A percentile compares a stretch with the other conserved stretches of the same genome.
phyloP scores from a whole-genome alignment of 2,329 filamentous ascomycete species.

The Hymenoscyphus albidus region DNA sequence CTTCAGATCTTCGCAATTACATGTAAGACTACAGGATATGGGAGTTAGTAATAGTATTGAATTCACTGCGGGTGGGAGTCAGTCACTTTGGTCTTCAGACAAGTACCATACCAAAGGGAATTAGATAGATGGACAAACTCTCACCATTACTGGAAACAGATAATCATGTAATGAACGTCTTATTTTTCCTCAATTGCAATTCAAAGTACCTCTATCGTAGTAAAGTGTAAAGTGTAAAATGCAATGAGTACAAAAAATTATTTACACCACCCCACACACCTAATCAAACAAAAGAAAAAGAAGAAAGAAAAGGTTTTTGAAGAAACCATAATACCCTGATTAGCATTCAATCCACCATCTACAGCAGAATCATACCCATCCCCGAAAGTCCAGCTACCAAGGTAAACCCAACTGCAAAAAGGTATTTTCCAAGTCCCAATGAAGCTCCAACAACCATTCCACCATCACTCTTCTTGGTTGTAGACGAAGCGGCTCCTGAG shows the following conservation, averaged over 20 bases:
- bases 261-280: conserved; percentile 1
- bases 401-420: conserved; percentile 19
- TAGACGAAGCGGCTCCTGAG: conserved; percentile 14
- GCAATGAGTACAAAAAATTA: not conserved
- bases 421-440: conserved; percentile 20
- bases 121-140: not conserved
- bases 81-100: not conserved
- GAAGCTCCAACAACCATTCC: conserved; percentile 19
- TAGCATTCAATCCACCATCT: conserved; percentile 5
- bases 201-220: not conserved
- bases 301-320: not conserved
- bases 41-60: too few relatives aligned
- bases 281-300: not conserved
- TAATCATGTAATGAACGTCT: not conserved
- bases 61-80: too few relatives aligned
- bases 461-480: conserved; percentile 28
- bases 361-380: conserved; percentile 22
- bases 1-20: not conserved
- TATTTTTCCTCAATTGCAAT: not conserved
- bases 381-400: conserved; percentile 23
- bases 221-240: not conserved
- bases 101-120: not conserved
- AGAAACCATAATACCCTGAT: not conserved
- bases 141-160: not conserved
- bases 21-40: too few relatives aligned